Percentiles rank a stretch among this genome's conserved stretches.
Evolutionary conservation across 2,329 filamentous ascomycete genomes (phyloP).

Genomic region (Aspergillus sp.): DNA sequence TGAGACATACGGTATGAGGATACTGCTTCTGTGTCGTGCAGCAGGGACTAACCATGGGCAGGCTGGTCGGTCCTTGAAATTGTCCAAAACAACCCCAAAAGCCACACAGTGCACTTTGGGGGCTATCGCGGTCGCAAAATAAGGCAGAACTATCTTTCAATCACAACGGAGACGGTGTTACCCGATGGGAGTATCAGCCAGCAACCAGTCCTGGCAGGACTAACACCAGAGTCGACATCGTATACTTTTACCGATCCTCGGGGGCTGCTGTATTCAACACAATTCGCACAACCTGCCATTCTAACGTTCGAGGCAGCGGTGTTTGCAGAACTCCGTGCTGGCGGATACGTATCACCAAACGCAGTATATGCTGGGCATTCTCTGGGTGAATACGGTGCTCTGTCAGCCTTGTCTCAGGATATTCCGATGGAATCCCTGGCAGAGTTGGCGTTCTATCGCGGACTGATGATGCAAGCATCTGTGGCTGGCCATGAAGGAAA

Average conservation of each 20-base stretch:
- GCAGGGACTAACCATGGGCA: not conserved
- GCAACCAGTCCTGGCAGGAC: slow-evolving; percentile 96
- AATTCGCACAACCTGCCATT: slow-evolving; percentile 93
- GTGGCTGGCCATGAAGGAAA: slow-evolving; percentile 88
- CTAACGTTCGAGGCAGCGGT: slow-evolving; percentile 98
- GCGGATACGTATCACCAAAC: slow-evolving; percentile 87
- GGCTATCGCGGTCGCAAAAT: slow-evolving; percentile 92
- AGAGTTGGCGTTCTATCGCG: slow-evolving; percentile 96
- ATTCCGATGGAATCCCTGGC: slow-evolving; percentile 96
- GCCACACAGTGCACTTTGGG: slow-evolving; percentile 94
- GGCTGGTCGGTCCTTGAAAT: slow-evolving; percentile 90
- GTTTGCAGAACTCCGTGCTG: slow-evolving; percentile 95
- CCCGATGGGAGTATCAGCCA: slow-evolving; percentile 67
- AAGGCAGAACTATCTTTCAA: slow-evolving; percentile 95
- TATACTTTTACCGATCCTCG: slow-evolving; percentile 96
- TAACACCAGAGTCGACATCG: slow-evolving; percentile 70
- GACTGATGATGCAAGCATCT: slow-evolving; percentile 95
- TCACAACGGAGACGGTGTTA: slow-evolving; percentile 45
- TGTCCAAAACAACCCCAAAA: slow-evolving; percentile 96
- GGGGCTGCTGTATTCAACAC: slow-evolving; percentile 87
- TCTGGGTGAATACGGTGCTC: slow-evolving; percentile 91
- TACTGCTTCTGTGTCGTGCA: slow-evolving; percentile 47
- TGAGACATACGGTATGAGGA: slow-evolving; percentile 69
- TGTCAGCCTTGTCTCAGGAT: slow-evolving; percentile 88
- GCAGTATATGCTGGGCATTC: slow-evolving; percentile 96